Evolutionary conservation across 176 grass and related monocot species (phyloP).

Genomic region (Hyparrhenia diplandra): DNA sequence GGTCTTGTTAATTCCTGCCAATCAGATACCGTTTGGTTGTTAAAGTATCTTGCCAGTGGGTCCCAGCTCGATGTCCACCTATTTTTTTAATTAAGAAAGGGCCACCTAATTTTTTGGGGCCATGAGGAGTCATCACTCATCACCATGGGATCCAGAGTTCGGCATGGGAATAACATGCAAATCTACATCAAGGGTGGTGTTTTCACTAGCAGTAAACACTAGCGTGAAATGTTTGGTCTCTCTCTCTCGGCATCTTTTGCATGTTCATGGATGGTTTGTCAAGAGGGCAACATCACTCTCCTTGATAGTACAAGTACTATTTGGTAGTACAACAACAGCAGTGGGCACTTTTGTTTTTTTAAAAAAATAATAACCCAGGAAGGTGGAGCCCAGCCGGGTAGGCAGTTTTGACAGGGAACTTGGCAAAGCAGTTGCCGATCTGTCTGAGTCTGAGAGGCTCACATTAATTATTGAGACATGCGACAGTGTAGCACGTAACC

Average conservation of each 20-base stretch:
- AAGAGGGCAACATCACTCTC: neutral
- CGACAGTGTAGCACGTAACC: slow-evolving; percentile 15
- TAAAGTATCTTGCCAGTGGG: slow-evolving; percentile 19
- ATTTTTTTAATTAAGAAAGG: slow-evolving; percentile 14
- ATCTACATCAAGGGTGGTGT: neutral
- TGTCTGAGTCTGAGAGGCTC: neutral
- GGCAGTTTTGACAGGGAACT: slow-evolving; percentile 4
- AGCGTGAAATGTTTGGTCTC: neutral
- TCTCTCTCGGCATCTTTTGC: neutral
- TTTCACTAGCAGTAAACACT: slow-evolving; percentile 20
- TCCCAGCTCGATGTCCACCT: slow-evolving; percentile 16
- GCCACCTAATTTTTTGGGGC: slow-evolving; percentile 26
- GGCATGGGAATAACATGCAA: slow-evolving; percentile 19
- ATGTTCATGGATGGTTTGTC: slow-evolving; percentile 17
- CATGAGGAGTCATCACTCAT: slow-evolving; percentile 41
- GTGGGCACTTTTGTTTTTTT: neutral
- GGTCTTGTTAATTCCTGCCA: slow-evolving; percentile 36
- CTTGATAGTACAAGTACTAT: no score
- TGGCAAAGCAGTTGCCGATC: neutral
- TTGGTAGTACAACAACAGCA: neutral
- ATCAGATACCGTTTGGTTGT: slow-evolving; percentile 31
- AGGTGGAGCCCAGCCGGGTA: neutral
- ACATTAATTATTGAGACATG: neutral
- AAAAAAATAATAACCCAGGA: neutral
- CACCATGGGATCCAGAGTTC: slow-evolving; percentile 31